phyloP scores from a whole-genome alignment of 805 yeast genomes.

The Metschnikowia arizonensis region DNA sequence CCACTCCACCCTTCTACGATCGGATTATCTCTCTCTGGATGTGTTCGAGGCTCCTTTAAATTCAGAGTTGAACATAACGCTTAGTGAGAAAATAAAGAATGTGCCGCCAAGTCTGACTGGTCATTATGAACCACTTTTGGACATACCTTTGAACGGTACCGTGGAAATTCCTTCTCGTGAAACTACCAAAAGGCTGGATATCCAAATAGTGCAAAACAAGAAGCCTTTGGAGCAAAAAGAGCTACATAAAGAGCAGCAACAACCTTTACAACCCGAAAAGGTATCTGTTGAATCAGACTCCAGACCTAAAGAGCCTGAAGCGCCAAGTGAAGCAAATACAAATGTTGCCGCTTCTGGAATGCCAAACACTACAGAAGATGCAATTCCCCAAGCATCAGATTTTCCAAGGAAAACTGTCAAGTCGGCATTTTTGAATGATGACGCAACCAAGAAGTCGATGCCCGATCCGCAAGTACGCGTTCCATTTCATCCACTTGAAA shows the following conservation, averaged over 20 bases:
- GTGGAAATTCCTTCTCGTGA: neutral
- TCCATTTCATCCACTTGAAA: neutral
- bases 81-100: conserved; percentile 6
- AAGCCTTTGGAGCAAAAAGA: neutral
- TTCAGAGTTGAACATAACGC: conserved; percentile 10
- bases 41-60: conserved; percentile 2
- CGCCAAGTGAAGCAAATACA: neutral
- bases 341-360: neutral
- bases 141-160: neutral
- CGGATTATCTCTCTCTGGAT: conserved; percentile 4
- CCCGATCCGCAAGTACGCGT: neutral
- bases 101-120: neutral
- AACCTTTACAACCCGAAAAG: neutral
- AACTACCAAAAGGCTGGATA: neutral
- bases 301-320: neutral
- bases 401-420: neutral
- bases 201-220: neutral
- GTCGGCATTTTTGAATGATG: neutral
- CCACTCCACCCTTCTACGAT: conserved; percentile 5
- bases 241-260: neutral
- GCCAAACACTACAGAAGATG: neutral
- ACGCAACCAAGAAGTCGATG: neutral
- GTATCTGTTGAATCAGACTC: neutral
- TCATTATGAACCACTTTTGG: neutral
- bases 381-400: neutral